Conservation (phyloP, 2,329 filamentous ascomycete genomes). For the Rutstroemia sp. region DNA sequence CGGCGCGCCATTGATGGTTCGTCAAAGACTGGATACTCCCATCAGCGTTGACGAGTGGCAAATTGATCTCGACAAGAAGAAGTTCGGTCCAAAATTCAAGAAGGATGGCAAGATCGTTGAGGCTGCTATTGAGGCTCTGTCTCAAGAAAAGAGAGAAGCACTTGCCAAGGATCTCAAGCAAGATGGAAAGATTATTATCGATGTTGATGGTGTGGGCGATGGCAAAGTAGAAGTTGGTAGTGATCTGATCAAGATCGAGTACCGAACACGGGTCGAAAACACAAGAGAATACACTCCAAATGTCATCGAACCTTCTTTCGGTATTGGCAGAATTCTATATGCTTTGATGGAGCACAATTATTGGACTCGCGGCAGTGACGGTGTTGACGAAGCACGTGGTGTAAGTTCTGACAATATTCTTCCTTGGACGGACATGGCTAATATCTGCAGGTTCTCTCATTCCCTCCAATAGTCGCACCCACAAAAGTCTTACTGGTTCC, state of each 20-base stretch:
- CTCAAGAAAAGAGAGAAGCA: constrained; percentile 75
- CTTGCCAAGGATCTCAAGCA: constrained; percentile 66
- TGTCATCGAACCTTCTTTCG: constrained; percentile 95
- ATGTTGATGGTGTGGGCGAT: constrained; percentile 58
- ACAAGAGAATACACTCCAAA: constrained; percentile 89
- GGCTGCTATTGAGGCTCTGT: constrained; percentile 57
- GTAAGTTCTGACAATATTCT: constrained; percentile 46
- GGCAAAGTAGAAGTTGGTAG: constrained; percentile 74
- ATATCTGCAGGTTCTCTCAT: constrained; percentile 55
- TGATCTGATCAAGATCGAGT: constrained; percentile 78
- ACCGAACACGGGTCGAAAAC: constrained; percentile 74
- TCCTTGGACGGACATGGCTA: constrained; percentile 5
- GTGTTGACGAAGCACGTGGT: constrained; percentile 74
- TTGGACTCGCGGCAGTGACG: constrained; percentile 70
- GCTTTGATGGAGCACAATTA: constrained; percentile 89
- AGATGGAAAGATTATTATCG: constrained; percentile 67
- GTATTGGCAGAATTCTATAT: constrained; percentile 92
- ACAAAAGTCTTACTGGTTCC: constrained; percentile 93
- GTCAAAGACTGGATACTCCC: constrained; percentile 73
- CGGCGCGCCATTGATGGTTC: constrained; percentile 75
- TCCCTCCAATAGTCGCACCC: constrained; percentile 74
- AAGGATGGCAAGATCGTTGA: constrained; percentile 87
- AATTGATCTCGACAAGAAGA: constrained; percentile 86
- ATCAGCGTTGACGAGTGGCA: constrained; percentile 79
- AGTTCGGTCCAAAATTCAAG: constrained; percentile 91